Base-by-base conservation (phyloP, 1,284 basidiomycete genomes). In the Sparassis latifolia region DNA sequence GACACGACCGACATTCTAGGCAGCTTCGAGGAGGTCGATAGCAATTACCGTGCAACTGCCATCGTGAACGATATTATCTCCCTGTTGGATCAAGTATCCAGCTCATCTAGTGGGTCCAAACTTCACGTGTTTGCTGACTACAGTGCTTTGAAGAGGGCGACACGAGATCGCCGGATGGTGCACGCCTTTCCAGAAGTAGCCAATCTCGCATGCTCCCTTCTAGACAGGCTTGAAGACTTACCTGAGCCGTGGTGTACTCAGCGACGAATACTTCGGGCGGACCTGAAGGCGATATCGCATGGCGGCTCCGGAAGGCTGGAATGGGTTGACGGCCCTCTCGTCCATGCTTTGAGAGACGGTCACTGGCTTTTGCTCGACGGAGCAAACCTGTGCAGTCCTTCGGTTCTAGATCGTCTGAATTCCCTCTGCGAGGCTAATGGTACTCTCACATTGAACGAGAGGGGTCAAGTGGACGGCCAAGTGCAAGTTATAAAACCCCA, bases 271-370 rank as follows among this genome's bases (percentile, higher is more conserved):
- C 32, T 58, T 10, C 30, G 10, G 35, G 37, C 29, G 4, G 54
- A 57, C 2, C 28, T 61, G 12, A 50, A 47, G 12, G 42, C 10
- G 9, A 42, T 61, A 5, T 29, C 49, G 2, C 45, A 53, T 30
- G 54, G 52, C 10, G 58, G 63, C 10, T 60, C 59, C 29, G 85
- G 87, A 20, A 79, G 82, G 12, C 97, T 99, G 64, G 89, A 91
- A 60, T 99, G 97, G 97, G 77, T 93, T 7, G 96, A 99, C 64
- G 97, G 97, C 1, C 92, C 94, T n/a, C 76, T 99, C 20, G 77
- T 98, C 31, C 78, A 76, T 42, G 94, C 97, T 1, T 82, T 99
- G 74, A 88, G 86, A 64, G 71, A 77, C 28, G 97, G 97, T 1
- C 76, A 86, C 57, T 98, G 97, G 95, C 73, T 97, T 45, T 74